Base-by-base conservation (phyloP, 208 protist genomes). In the Wallacemonas sp. region DNA sequence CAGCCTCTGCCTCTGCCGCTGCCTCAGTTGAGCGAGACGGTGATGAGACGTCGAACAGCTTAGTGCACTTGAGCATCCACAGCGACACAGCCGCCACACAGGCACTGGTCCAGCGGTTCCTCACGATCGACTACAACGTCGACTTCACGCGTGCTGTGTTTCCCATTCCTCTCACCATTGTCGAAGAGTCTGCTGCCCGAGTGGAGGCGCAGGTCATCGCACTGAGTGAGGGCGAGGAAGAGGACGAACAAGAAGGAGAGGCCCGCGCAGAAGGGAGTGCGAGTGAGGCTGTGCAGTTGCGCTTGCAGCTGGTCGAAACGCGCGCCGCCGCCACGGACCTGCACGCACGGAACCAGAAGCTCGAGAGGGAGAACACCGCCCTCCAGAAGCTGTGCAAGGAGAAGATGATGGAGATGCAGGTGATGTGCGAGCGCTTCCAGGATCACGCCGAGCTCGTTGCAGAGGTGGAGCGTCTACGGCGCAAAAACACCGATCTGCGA, bases 111-210 rank as follows among this genome's bases (percentile, higher is more conserved):
- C 83, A 91, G 70, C 75, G 74, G 21, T 89, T 93, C 63, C 72
- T 95, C 30, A 93, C 85, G 0, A 29, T 95, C 0, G 86, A 93
- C 78, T 95, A 95, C 66, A 76, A 92, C 63, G 90, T 95, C 16
- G 86, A 95, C 67, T 95, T 92, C 73, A 95, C 90, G 0, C 85
- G 87, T 12, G 90, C 90, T 4, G 71, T 93, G 16, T 95, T 95
- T 44, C 81, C 87, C 27, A 80, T 95, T 29, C 84, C 90, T 0
- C 78, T 95, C 29, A 39, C 24, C 6, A 39, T 49, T 2, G 17
- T n/a, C 23, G 63, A 57, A 33, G 38, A 61, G 24, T 23, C n/a
- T 9, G n/a, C 6, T 46, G 16, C 65, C 8, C 11, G 17, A 30
- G 21, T n/a, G 19, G 30, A 27, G 32, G 68, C 30, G n/a, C 23